Conservation (phyloP, 2,329 filamentous ascomycete genomes). For the Colletotrichum sp. region DNA sequence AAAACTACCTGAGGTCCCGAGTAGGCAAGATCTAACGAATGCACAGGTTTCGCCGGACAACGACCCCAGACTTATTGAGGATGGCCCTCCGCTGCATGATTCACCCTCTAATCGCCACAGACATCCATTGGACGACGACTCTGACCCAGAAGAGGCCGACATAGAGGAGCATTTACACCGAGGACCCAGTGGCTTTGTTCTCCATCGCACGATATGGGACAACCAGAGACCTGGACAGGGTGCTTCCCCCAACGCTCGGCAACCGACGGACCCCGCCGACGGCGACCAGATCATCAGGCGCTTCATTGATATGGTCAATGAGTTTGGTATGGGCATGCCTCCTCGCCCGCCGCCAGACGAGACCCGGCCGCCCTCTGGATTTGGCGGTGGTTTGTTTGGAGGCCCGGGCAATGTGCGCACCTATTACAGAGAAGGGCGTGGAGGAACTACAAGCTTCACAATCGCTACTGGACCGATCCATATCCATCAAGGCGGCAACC, state of each 20-base stretch:
- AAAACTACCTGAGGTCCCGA: neutral
- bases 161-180: conserved; percentile 56
- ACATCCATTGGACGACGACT: conserved; percentile 42
- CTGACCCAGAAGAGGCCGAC: conserved; percentile 64
- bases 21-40: conserved; percentile 25
- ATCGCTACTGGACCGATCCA: conserved; percentile 46
- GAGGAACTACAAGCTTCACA: conserved; percentile 53
- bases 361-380: conserved; percentile 20
- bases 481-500: conserved; percentile 19
- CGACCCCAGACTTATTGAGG: conserved; percentile 61
- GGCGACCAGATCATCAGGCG: conserved; percentile 43
- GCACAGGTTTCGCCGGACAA: conserved; percentile 58
- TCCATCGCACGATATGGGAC: conserved; percentile 39
- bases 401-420: conserved; percentile 39
- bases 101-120: conserved; percentile 19
- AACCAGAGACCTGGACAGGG: conserved; percentile 8
- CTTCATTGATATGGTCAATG: conserved; percentile 50
- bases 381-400: conserved; percentile 25
- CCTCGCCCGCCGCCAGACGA: conserved; percentile 4
- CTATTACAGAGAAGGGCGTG: conserved; percentile 39
- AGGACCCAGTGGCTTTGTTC: conserved; percentile 46
- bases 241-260: neutral
- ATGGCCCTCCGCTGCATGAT: conserved; percentile 25
- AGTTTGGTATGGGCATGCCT: conserved; percentile 31
- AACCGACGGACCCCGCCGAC: conserved; percentile 27